Base-by-base conservation (phyloP, 345 rosid genomes). In the Acer yangbiense region DNA sequence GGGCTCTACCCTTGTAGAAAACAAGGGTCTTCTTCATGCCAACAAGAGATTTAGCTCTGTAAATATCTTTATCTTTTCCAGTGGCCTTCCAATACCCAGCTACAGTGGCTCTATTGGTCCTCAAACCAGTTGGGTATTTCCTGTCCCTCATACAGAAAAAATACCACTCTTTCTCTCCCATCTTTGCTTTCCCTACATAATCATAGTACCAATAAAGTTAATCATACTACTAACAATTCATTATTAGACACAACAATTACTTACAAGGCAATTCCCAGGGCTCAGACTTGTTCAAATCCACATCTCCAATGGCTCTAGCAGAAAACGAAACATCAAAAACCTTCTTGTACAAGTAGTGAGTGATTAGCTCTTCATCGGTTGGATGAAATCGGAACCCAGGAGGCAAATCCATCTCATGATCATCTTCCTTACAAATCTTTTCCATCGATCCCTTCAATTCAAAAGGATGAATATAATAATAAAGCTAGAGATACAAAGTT, bases 81-180 rank as follows among this genome's bases (percentile, higher is more conserved):
- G 99, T 95, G 43, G 98, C 98, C 69, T 95, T 95, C 98, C 98
- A 95, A 54, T 95, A 95, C 18, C 98, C 98, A 64, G 93, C 88
- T 68, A 91, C 90, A 11, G 98, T 95, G 9, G 98, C 99, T 57
- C 99, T 87, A 54, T 93, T 93, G 32, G 98, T 95, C 79, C 98
- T 86, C 13, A 90, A 23, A 21, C 98, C 98, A 27, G 97, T 93
- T 11, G 98, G 98, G 84, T 95, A 95, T 74, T 95, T 95, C 79
- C 93, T 87, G 76, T 93, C 98, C 76, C 94, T 93, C 80, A 88
- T 78, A 73, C 97, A 93, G 92, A 95, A 95, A 73, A 95, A 93
- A 68, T 95, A 93, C 98, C 98, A 95, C 41, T 95, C 98, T 79
- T 89, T 95, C 82, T 92, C 98, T 17, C 98, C 98, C 96, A 93